Conservation (phyloP, 2,329 filamentous ascomycete species). For the Diaporthe caulivora region DNA sequence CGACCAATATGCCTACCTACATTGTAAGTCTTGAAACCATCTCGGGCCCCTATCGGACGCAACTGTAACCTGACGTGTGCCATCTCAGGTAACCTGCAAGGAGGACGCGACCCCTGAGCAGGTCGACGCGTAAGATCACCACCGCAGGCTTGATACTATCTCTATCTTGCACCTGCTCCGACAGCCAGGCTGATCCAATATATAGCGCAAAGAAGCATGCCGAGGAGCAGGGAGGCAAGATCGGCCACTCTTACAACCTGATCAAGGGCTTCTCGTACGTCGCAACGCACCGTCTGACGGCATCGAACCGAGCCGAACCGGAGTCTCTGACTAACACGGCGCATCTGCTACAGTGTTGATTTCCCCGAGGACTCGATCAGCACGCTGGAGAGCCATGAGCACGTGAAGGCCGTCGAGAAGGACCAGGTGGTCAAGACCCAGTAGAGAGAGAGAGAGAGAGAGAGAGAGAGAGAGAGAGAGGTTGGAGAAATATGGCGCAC, state of each 20-base stretch:
- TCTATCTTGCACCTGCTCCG: not conserved
- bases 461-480: constrained; percentile 47
- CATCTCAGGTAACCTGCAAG: constrained; percentile 82
- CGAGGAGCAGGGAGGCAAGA: constrained; percentile 81
- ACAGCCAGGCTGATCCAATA: not conserved
- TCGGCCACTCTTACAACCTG: constrained; percentile 82
- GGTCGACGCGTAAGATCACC: constrained; percentile 38
- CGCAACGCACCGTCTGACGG: not conserved
- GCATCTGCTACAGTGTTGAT: constrained; percentile 47
- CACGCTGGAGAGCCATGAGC: constrained; percentile 74
- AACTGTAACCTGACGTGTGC: not conserved
- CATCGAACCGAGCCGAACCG: not conserved
- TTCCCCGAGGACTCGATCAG: constrained; percentile 76
- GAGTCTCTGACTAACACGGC: not conserved
- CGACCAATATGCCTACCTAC: constrained; percentile 65
- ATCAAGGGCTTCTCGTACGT: constrained; percentile 95
- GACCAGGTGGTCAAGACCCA: constrained; percentile 80
- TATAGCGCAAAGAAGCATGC: constrained; percentile 82
- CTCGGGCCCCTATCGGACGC: not conserved
- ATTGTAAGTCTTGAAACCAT: constrained; percentile 57
- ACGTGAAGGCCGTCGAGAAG: constrained; percentile 80
- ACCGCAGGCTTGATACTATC: not conserved
- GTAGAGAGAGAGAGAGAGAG: constrained; percentile 57
- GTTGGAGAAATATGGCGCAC: not conserved
- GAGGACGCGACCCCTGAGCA: constrained; percentile 58